A percentile compares a stretch with the other conserved stretches of the same genome.
Conservation (phyloP, 768 basidiomycete genomes). For the Termitomyces titanicus region DNA sequence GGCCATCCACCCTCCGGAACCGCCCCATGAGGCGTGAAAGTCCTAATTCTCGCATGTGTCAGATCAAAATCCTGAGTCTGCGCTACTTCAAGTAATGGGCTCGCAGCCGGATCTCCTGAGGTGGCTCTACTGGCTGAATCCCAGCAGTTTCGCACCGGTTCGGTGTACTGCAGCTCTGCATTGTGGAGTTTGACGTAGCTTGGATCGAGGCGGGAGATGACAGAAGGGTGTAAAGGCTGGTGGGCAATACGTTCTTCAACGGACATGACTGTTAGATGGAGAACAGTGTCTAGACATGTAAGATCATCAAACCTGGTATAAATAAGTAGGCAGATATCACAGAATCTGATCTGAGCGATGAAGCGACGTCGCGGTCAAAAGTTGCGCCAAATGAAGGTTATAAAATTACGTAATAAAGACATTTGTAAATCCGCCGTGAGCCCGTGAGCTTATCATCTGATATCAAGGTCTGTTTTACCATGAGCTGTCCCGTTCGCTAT, state of each 20-base stretch:
- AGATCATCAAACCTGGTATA: too few species aligned
- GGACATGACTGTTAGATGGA: too few species aligned
- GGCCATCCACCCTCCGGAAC: slow-evolving; percentile 60
- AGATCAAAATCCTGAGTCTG: slow-evolving; percentile 49
- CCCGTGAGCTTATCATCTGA: too few species aligned
- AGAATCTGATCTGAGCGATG: too few species aligned
- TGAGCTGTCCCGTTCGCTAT: too few species aligned
- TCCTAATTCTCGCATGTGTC: slow-evolving; percentile 50
- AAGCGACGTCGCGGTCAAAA: too few species aligned
- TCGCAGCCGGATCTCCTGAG: slow-evolving; percentile 42
- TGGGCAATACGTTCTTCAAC: slow-evolving; percentile 25
- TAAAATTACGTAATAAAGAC: too few species aligned
- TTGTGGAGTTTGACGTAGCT: slow-evolving; percentile 67
- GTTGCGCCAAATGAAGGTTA: too few species aligned
- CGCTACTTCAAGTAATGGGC: slow-evolving; percentile 48
- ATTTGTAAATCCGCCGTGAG: too few species aligned
- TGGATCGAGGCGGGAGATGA: slow-evolving; percentile 55
- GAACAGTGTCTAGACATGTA: too few species aligned
- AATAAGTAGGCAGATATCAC: too few species aligned
- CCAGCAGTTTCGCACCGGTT: slow-evolving; percentile 58
- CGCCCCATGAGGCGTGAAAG: slow-evolving; percentile 56
- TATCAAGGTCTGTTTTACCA: too few species aligned
- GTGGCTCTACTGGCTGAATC: slow-evolving; percentile 39
- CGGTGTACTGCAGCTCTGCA: slow-evolving; percentile 37
- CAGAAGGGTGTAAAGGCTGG: slow-evolving; percentile 61